Evolutionary conservation across 257 asterid genomes (phyloP).

Genomic region (Voacanga thouarsii): DNA sequence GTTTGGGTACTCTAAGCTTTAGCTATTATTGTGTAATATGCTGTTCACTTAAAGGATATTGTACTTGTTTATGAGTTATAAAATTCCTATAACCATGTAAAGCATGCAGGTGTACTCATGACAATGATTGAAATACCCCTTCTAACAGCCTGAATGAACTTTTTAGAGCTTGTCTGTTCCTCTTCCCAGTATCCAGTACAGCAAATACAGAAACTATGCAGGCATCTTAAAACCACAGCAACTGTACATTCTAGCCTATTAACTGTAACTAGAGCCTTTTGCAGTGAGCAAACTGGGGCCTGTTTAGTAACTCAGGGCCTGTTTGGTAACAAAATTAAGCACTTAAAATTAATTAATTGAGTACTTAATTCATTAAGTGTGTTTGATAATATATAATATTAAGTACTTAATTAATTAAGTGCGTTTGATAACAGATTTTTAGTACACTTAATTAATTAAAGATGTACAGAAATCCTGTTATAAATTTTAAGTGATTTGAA

Average conservation of each 20-base stretch:
- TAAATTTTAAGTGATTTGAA: too few species aligned
- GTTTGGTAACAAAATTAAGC: too few species aligned
- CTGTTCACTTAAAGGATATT: neutral
- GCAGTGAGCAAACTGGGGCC: neutral
- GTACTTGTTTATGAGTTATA: slow-evolving; percentile 5
- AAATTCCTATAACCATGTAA: neutral
- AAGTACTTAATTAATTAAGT: too few species aligned
- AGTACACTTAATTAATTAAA: too few species aligned
- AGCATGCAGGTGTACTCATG: neutral
- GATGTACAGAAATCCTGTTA: too few species aligned
- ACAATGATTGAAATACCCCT: neutral
- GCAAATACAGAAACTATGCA: neutral
- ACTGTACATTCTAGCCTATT: neutral
- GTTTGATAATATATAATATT: too few species aligned
- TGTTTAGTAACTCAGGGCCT: too few species aligned
- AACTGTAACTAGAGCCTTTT: neutral
- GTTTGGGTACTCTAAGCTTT: slow-evolving; percentile 3
- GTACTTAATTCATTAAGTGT: too few species aligned
- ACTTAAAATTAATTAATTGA: too few species aligned
- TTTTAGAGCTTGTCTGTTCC: neutral
- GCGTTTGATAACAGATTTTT: too few species aligned
- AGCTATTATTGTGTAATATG: neutral
- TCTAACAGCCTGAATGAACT: neutral
- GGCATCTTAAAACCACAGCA: neutral
- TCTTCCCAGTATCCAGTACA: neutral